Conservation (phyloP, 2,329 filamentous ascomycete species). For the Nemania sp. region DNA sequence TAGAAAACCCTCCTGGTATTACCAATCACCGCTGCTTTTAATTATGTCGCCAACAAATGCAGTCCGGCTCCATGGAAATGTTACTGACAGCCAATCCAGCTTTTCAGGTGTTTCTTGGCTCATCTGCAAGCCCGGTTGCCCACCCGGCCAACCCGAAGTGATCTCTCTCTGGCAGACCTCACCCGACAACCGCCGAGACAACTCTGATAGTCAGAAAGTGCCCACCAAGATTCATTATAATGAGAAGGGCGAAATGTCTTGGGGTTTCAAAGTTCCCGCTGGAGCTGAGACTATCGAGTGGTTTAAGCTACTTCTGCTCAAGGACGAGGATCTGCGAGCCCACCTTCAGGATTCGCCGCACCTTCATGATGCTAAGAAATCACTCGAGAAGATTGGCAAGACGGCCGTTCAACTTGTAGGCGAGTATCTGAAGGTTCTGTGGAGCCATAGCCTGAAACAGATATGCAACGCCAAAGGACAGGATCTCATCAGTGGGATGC, state of each 20-base stretch:
- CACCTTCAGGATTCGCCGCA: slow-evolving; percentile 28
- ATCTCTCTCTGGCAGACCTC: slow-evolving; percentile 13
- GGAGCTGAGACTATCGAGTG: slow-evolving; percentile 39
- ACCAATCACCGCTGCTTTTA: not conserved
- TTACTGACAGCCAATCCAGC: not conserved
- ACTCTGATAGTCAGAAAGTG: slow-evolving; percentile 15
- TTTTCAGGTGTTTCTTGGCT: slow-evolving; percentile 24
- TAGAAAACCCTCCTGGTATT: not conserved
- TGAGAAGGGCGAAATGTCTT: slow-evolving; percentile 17
- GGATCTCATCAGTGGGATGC: slow-evolving; percentile 8
- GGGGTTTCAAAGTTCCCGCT: slow-evolving; percentile 42
- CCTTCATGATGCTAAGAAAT: slow-evolving; percentile 12
- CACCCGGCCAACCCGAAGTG: slow-evolving; percentile 1
- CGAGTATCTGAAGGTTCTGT: slow-evolving; percentile 24
- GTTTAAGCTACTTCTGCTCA: slow-evolving; percentile 49
- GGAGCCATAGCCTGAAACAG: slow-evolving; percentile 19
- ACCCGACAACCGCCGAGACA: not conserved
- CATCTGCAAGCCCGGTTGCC: not conserved
- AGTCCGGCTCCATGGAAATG: too few relatives aligned
- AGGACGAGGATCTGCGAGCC: slow-evolving; percentile 38
- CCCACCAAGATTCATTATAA: slow-evolving; percentile 16
- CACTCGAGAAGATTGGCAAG: slow-evolving; percentile 19
- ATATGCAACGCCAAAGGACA: slow-evolving; percentile 9
- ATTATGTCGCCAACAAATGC: not conserved
- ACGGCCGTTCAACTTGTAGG: slow-evolving; percentile 20